Evolutionary conservation across 2,329 filamentous ascomycete species (phyloP).

Genomic region (Cadophora sp.): DNA sequence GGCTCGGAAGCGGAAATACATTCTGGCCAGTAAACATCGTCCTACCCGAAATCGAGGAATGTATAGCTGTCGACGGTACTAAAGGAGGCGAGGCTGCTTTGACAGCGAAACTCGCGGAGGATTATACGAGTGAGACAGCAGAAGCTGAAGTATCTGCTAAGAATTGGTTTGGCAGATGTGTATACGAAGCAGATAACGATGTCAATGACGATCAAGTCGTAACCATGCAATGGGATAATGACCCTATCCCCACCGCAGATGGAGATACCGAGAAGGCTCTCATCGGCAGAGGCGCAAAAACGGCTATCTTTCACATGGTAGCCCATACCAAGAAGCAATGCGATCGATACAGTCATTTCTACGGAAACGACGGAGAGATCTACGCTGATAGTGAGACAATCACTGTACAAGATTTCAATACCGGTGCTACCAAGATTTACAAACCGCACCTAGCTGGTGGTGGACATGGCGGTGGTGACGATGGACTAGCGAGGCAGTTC

Average conservation of each 20-base stretch:
- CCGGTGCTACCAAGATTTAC: constrained; percentile 56
- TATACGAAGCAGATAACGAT: constrained; percentile 91
- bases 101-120: constrained; percentile 49
- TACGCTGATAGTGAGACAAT: constrained; percentile 83
- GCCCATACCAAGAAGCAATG: constrained; percentile 89
- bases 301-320: constrained; percentile 91
- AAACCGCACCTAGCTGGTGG: constrained; percentile 66
- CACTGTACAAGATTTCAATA: constrained; percentile 74
- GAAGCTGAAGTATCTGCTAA: constrained; percentile 54
- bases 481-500: constrained; percentile 82
- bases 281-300: constrained; percentile 71
- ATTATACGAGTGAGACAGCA: constrained; percentile 60
- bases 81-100: constrained; percentile 57
- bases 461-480: constrained; percentile 80
- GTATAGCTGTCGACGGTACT: constrained; percentile 53
- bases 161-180: constrained; percentile 92
- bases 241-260: constrained; percentile 49
- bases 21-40: constrained; percentile 89
- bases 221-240: constrained; percentile 85
- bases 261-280: constrained; percentile 34
- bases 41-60: constrained; percentile 90
- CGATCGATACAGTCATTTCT: constrained; percentile 82
- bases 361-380: constrained; percentile 86
- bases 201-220: constrained; percentile 94
- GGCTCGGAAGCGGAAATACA: constrained; percentile 69